Evolutionary conservation across 2,329 filamentous ascomycete genomes (phyloP), one percentile per base, ranked within the genome.

Genomic region (Pestalotiopsis sp.): DNA sequence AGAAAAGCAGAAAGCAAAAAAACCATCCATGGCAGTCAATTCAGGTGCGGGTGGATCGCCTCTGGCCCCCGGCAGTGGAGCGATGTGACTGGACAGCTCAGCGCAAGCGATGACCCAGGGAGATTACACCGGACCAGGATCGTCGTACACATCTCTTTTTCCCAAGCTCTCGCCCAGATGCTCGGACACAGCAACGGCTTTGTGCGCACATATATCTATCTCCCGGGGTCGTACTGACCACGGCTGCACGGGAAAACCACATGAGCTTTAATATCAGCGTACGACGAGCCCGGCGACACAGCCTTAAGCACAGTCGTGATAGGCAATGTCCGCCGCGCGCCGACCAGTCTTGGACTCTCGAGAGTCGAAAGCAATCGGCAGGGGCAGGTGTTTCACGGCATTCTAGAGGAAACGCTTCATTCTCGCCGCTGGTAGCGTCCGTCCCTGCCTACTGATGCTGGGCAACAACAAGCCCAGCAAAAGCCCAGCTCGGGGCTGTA

Each of bases 41-140:
- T 52, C 45, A 59, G 23, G 65, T 66, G 65, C 65, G 64, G 38
- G 64, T 65, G 52, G 65, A 55, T 23, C 57, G 27, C 23, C 57
- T 59, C 57, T 27, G 57, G 57, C 23, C 57, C 27, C 27, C 65
- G 65, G 45, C 45, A 52, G 58, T 52, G 45, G 39, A 55, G 64
- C 20, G 64, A 31, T 36, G 31, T 66, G 65, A 67, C n/a, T 63
- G 65, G 65, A 38, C 59, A 38, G 31, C 23, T 20, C 64, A 52
- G 36, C 58, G 27, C 65, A 74, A 74, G 74, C 74, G 73, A 74
- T 36, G 63, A 74, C 67, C 68, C 70, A 65, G 73, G 72, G 74
- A 75, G 74, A 75, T 75, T 75, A 60, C 72, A 67, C 71, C 66
- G 69, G 72, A 73, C 73, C 64, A 73, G 72, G 72, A 70, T 66